Conservation (phyloP, 768 basidiomycete genomes). For the Pilatotrama ljubarskyi region DNA sequence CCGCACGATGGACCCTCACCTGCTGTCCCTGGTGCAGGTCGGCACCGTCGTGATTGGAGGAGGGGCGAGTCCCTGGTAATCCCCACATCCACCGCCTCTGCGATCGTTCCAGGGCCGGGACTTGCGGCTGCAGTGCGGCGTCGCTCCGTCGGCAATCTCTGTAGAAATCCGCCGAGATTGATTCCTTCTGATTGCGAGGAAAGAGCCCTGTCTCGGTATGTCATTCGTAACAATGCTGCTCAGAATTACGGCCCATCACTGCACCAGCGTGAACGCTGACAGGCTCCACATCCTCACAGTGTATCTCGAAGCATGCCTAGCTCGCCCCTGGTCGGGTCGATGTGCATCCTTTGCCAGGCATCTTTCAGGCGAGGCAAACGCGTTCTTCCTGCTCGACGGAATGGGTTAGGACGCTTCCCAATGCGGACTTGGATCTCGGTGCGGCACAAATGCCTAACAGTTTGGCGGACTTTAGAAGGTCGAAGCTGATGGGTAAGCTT, state of each 20-base stretch:
- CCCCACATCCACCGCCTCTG: neutral
- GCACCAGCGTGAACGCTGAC: neutral
- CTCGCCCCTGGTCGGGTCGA: neutral
- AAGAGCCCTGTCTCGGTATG: neutral
- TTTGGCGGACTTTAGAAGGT: neutral
- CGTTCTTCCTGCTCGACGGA: neutral
- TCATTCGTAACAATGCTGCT: neutral
- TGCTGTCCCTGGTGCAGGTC: neutral
- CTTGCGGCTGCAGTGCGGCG: constrained; percentile 16
- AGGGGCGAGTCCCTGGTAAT: neutral
- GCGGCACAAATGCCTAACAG: neutral
- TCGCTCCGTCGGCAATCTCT: constrained; percentile 16
- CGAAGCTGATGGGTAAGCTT: constrained; percentile 1
- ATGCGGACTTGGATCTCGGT: neutral
- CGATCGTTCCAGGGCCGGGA: neutral
- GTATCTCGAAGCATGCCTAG: neutral
- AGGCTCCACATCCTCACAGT: neutral
- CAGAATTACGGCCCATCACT: neutral
- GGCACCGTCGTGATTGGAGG: neutral
- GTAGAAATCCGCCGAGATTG: constrained; percentile 7
- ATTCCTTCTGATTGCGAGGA: constrained; percentile 5
- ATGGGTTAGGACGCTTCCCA: neutral
- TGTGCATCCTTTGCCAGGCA: neutral
- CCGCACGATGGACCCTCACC: neutral
- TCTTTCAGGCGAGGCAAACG: constrained; percentile 5